Conservation (phyloP, 495 filamentous ascomycete genomes). For the Lepidopterella palustris region DNA sequence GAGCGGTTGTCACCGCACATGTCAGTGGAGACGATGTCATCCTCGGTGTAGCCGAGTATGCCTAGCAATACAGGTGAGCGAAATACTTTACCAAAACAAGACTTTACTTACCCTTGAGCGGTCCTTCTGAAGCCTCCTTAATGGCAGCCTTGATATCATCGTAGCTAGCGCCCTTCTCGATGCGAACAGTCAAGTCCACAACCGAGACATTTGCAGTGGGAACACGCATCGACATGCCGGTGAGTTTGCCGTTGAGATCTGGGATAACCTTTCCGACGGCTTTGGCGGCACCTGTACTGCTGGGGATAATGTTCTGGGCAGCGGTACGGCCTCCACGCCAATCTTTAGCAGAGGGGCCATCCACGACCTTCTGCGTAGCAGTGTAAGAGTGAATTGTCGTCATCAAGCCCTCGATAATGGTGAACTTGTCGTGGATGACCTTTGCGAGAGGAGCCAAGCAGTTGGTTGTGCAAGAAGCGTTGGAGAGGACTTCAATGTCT, state of each 20-base stretch:
- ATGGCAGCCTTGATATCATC: constrained; percentile 88
- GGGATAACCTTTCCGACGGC: constrained; percentile 99
- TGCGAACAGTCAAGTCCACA: constrained; percentile 90
- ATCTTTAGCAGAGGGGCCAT: constrained; percentile 96
- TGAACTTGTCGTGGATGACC: constrained; percentile 96
- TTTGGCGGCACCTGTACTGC: constrained; percentile 98
- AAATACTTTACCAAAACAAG: not conserved
- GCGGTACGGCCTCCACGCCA: constrained; percentile 98
- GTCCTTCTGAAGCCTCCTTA: constrained; percentile 79
- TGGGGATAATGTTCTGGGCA: constrained; percentile 99
- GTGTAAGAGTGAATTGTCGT: constrained; percentile 99
- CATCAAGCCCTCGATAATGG: constrained; percentile 98
- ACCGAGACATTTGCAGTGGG: constrained; percentile 98
- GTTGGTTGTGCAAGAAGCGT: constrained; percentile 99
- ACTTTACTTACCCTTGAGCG: constrained; percentile 66
- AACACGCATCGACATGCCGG: constrained; percentile 98
- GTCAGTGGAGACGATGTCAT: constrained; percentile 91
- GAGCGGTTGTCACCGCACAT: constrained; percentile 85
- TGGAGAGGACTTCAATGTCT: constrained; percentile 88
- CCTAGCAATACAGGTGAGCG: constrained; percentile 50
- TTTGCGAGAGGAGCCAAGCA: constrained; percentile 98
- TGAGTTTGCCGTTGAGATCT: constrained; percentile 95
- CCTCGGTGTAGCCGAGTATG: constrained; percentile 92
- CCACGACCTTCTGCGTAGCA: constrained; percentile 98
- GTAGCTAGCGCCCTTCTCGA: constrained; percentile 84